Percentiles rank a stretch among this genome's conserved stretches.
phyloP scores from a whole-genome alignment of 192 early-diverging fungal species.

The Backusella liffmaniae region DNA sequence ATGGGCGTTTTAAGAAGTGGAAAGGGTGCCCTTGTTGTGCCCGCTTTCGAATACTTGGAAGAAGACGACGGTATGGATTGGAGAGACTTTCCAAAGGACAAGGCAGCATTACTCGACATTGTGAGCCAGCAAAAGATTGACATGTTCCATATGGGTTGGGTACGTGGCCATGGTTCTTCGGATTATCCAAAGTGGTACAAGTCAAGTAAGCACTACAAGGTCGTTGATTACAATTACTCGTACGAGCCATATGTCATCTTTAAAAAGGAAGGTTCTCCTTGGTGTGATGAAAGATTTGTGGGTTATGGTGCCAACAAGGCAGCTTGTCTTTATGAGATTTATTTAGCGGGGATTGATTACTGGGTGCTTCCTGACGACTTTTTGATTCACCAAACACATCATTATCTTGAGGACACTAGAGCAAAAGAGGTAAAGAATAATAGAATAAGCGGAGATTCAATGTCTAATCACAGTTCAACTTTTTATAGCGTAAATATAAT shows the following conservation, averaged over 20 bases:
- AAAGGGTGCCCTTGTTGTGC: slow-evolving; percentile 54
- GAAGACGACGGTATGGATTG: slow-evolving; percentile 54
- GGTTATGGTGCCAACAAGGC: slow-evolving; percentile 66
- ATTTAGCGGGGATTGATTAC: slow-evolving; percentile 56
- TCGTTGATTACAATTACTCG: slow-evolving; percentile 51
- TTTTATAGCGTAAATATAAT: slow-evolving; percentile 51
- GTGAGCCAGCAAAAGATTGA: slow-evolving; percentile 47
- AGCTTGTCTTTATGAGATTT: slow-evolving; percentile 60
- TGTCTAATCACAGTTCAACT: not conserved
- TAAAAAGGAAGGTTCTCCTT: slow-evolving; percentile 50
- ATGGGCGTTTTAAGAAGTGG: slow-evolving; percentile 45
- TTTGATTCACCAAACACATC: slow-evolving; percentile 59
- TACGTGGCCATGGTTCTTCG: slow-evolving; percentile 58
- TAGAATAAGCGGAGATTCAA: not conserved
- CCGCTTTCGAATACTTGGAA: slow-evolving; percentile 57
- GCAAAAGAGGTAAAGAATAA: slow-evolving; percentile 46
- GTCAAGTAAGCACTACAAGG: slow-evolving; percentile 46
- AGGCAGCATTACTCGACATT: slow-evolving; percentile 40
- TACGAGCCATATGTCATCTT: slow-evolving; percentile 64
- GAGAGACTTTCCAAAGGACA: slow-evolving; percentile 48
- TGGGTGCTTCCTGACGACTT: slow-evolving; percentile 58
- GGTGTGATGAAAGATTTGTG: slow-evolving; percentile 63
- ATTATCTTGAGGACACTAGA: slow-evolving; percentile 54
- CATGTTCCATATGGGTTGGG: slow-evolving; percentile 56
- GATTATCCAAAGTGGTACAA: slow-evolving; percentile 53